Base-by-base conservation (phyloP, 2,329 filamentous ascomycete genomes). In the Epichloe elymi region DNA sequence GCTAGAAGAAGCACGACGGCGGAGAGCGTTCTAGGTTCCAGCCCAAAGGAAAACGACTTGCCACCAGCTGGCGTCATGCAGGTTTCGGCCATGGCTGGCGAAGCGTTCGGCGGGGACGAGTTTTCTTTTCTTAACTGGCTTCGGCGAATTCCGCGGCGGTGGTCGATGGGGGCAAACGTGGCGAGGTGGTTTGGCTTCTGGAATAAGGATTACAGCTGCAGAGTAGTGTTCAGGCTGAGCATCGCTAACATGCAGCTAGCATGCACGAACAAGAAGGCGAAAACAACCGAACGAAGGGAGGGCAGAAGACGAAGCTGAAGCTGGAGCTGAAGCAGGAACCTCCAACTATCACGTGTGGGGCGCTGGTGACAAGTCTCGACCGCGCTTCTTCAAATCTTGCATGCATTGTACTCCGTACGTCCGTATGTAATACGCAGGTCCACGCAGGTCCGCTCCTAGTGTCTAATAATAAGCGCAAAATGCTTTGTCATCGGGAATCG, bases 31-130 rank as follows among this genome's bases (percentile, higher is more conserved):
- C 52, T 56, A 5, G 61, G 58, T 35, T 58, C 56, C 48, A 68
- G 53, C 19, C 66, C 65, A 46, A 65, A 64, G 4, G 55, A 60
- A 52, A 56, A 61, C 23, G 57, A 53, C 50, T 54, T 51, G 35
- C 52, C 56, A 53, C 61, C 61, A 26, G 60, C 53, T 10, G 63
- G 59, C 45, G 60, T 59, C 49, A 52, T 55, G 53, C 62, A 65
- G 46, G 58, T 62, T 56, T 62, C 58, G 42, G 59, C 55, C 61
- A 64, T 62, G 44, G 19, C 39, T 40, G 23, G 20, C 15, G 36
- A 15, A 45, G 35, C 35, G 33, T 19, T 50, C 23, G 30, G 26
- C 15, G 35, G 14, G 11, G 26, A 43, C 17, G 23, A 30, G 26
- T 30, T 30, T 30, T 30, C 26, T 19, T 39, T 14, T 15, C 19